Evolutionary conservation across 352 stramenopile genomes (phyloP), one percentile per base, ranked within the genome.

Genomic region (Phytophthora pluvialis): DNA sequence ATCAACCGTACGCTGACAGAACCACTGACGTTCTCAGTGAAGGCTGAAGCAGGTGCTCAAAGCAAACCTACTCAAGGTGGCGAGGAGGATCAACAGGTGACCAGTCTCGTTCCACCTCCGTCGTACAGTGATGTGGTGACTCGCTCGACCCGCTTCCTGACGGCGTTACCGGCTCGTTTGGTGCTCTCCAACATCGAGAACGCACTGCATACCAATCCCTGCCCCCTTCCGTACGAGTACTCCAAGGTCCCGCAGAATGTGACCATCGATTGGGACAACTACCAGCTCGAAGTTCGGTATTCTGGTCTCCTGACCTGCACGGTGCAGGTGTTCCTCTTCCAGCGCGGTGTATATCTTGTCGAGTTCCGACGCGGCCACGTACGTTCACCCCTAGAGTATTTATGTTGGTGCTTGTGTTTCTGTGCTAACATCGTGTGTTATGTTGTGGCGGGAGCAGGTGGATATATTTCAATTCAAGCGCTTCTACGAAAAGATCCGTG

Each of bases 381-480:
- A 69, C n/a, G 70, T 75, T 56, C 12, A 28, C 39, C 40, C 10
- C 5, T 35, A 18, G 26, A 31, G 3, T 39, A 16, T 15, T 32
- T 32, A 21, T 55, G 3, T 18, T 35, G 12, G 18, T 42, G 10
- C 4, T 32, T 15, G 26, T n/a, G 15, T 50, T 3, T 13, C 11
- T 35, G 15, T 43, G 25, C 43, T 75, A 36, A 75, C 43, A 15
- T 63, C 50, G 21, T 44, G 32, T 49, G 6, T 40, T 64, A 38
- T 49, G 6, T 36, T 64, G 1, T 70, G 45, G 16, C 8, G 42
- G 45, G 13, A 55, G 1, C 59, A 95, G 85, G 66, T 94, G 11
- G 87, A 95, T 62, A 93, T 94, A 48, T 95, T 95, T 56, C 73
- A 90, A 60, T 95, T 95, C 66, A 94, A 95, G 64, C 82, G 87